Base-by-base conservation (phyloP, 345 rosid genomes). In the Hevea brasiliensis region DNA sequence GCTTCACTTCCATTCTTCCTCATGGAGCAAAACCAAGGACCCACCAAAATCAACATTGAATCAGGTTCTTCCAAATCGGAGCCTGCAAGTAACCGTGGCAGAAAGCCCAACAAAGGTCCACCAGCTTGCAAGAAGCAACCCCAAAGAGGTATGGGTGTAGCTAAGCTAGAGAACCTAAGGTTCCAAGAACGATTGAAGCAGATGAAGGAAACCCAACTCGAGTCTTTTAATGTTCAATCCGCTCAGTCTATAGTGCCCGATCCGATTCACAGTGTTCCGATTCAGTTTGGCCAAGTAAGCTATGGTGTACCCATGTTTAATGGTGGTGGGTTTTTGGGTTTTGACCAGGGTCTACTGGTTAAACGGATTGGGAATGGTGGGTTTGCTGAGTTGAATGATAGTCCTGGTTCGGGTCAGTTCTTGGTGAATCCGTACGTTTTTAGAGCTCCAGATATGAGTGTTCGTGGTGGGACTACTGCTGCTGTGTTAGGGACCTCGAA, bases 111-210 rank as follows among this genome's bases (percentile, higher is more conserved):
- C 53, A 77, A 72, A 32, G 37, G 37, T 32, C 37, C 37, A 32
- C 37, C 37, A 32, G 37, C 37, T 32, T 32, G 37, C 37, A 32
- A 32, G 37, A 32, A 32, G 37, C 37, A 32, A 4, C 3, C 37
- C 37, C 37, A 4, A 32, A 32, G 37, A 32, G 37, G 37, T 32
- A 32, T 32, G 37, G 37, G 37, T 32, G 37, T 32, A 32, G 37
- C 37, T 21, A 81, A 86, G 75, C 94, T 94, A 7, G 97, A 94
- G 83, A 76, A 74, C 0, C 44, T 74, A 12, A 81, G 84, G 80
- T 35, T 47, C 8, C 85, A 89, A 60, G 89, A 88, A 68, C 42
- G 37, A 32, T 32, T 54, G 70, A 87, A 79, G 73, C 83, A 67
- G n/a, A 66, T 79, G 64, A 64, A 76, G 10, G 88, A 79, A 58